Evolutionary conservation across 1,284 basidiomycete species (phyloP), one percentile per base, ranked within the genome.

Genomic region (Bjerkandera adusta): DNA sequence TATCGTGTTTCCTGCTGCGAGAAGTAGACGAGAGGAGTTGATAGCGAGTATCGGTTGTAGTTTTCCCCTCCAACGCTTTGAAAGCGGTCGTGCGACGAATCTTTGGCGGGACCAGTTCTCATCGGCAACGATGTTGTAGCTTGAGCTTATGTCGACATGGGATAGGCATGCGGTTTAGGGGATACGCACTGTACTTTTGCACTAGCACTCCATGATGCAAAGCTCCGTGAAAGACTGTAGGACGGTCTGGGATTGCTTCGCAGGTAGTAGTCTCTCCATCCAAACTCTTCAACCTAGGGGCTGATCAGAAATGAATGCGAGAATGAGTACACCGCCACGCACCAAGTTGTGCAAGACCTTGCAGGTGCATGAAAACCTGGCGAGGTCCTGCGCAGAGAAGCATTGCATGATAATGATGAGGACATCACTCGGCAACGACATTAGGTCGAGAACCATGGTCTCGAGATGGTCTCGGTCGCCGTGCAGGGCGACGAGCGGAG

Each of bases 31-130:
- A 16, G 77, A 77, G 8, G 65, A 49, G 43, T 73, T 84, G 50
- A 81, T 72, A 12, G 81, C 77, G n/a, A 89, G 60, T 6, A 72
- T 56, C 5, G 87, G 81, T 46, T 79, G 80, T 5, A 76, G 64
- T 57, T 76, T 84, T 30, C 68, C 71, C 8, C 57, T 35, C 87
- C 87, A 89, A 13, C 77, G 72, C 27, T 68, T 69, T n/a, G 80
- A 77, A 12, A 89, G 69, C 1, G 86, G 86, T 3, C 83, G 76
- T 2, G 85, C 84, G 29, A 85, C 65, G 51, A 87, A 85, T 41
- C 66, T 57, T 36, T 63, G 59, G 12, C 56, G 58, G 2, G 66
- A 53, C 87, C 87, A 90, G 13, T 77, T 69, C 3, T 58, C 52
- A 57, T 88, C 83, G 1, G 75, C 63, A 5, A 80, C 59, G 15